Base-by-base conservation (phyloP, 805 yeast species). In the Sungouiella blattae region DNA sequence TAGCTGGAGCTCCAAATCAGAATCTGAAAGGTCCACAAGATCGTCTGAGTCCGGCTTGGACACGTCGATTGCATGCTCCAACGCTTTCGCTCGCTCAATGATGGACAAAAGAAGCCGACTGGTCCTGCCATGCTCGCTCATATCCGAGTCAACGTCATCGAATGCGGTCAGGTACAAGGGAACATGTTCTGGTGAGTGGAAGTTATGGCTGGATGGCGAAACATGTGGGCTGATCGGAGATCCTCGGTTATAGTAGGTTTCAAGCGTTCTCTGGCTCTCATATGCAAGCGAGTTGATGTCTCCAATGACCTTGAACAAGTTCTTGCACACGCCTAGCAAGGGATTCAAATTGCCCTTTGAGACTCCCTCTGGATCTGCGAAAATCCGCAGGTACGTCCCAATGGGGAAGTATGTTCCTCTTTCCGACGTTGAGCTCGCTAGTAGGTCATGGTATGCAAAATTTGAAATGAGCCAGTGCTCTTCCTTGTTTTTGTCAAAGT, bases 361-460 rank as follows among this genome's bases (percentile, higher is more conserved):
- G 29, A 50, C 52, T 2, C 64, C 66, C 12, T 56, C 49, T 4
- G 41, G 39, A 37, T 66, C 69, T 11, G 44, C 40, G 36, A 81
- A 69, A 39, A 80, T 67, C 15, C 64, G 57, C 26, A 78, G 75
- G 56, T 84, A 84, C 29, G 78, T 80, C 14, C 68, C 64, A 15
- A 77, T 61, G 0, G 81, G 72, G 53, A 86, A 83, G 46, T 81
- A 80, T 1, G 87, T 73, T 1, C 82, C 81, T 28, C 85, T 60
- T 26, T 77, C 75, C 35, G 72, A 65, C 1, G 75, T 68, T 8
- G 83, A 73, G 30, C 80, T 73, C 1, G 89, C 77, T 43, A 83
- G 65, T 21, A 86, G 71, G 53, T 85, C 94, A 55, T 85, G 93
- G 53, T 85, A 86, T 1, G 87, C 87, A 59, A 82, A 86, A 57